These are phyloP conservation scores for Taiwanofungus camphoratus DNA, from an alignment of 1,284 basidiomycete genomes.

Conservation along the genomic window DNA sequence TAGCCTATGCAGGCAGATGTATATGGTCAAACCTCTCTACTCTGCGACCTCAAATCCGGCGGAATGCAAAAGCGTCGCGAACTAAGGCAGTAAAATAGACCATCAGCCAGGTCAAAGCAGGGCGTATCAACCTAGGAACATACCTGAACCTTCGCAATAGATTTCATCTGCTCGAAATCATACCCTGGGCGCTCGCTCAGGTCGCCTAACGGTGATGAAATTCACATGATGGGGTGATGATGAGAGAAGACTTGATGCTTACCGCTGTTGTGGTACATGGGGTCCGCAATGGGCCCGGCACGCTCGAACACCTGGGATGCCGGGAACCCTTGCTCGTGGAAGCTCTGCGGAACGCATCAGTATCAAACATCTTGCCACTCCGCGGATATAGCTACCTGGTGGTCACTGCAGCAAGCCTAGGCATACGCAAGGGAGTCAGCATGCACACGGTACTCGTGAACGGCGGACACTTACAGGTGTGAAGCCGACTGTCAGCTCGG, in stretches of 20 bases:
- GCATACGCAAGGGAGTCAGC: background rate
- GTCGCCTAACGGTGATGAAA: constrained; percentile 44
- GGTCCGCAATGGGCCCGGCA: constrained; percentile 76
- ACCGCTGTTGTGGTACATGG: constrained; percentile 84
- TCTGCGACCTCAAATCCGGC: constrained; percentile 42
- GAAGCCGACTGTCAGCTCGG: constrained; percentile 75
- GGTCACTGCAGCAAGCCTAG: constrained; percentile 83
- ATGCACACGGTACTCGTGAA: constrained; percentile 1
- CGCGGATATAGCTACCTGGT: constrained; percentile 50
- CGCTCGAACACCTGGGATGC: constrained; percentile 81
- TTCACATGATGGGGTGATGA: background rate
- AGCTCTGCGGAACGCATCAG: constrained; percentile 49
- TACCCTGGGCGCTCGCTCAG: constrained; percentile 72
- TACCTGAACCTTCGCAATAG: constrained; percentile 83
- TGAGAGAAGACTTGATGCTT: constrained; percentile 13
- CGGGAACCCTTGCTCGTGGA: constrained; percentile 77
- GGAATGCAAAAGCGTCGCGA: constrained; percentile 46
- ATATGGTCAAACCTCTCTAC: too few relatives aligned
- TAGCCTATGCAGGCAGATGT: too few relatives aligned
- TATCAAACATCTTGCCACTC: too few relatives aligned
- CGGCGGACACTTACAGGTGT: constrained; percentile 41
- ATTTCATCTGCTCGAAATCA: constrained; percentile 73
- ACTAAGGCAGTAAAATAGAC: constrained; percentile 28
- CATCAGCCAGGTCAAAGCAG: background rate
- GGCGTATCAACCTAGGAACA: constrained; percentile 16